phyloP scores from a whole-genome alignment of 352 stramenopile species.

The Phytophthora boehmeriae region DNA sequence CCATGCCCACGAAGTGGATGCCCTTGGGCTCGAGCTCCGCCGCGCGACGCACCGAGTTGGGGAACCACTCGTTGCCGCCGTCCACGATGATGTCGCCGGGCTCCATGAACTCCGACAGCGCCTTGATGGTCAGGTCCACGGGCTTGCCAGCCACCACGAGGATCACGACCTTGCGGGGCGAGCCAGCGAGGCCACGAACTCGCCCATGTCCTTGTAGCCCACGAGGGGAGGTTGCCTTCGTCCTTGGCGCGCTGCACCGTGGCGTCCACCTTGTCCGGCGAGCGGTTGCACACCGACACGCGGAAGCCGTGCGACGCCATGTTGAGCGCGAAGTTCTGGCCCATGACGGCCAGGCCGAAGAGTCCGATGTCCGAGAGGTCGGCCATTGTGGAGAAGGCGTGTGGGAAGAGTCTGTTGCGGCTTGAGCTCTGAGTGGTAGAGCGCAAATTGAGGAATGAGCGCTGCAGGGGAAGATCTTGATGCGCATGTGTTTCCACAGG shows the following conservation, averaged over 20 bases:
- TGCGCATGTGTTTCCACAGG: constrained; percentile 7
- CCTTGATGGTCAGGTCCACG: constrained; percentile 92
- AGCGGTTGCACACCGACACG: constrained; percentile 97
- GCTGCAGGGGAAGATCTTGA: constrained; percentile 13
- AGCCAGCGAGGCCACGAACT: constrained; percentile 92
- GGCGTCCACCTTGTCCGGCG: constrained; percentile 95
- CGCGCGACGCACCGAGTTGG: constrained; percentile 95
- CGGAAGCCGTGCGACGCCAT: constrained; percentile 98
- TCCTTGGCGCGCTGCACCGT: constrained; percentile 94
- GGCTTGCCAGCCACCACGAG: constrained; percentile 98
- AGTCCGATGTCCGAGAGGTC: constrained; percentile 87
- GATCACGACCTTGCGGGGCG: constrained; percentile 98
- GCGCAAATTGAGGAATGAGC: constrained; percentile 39
- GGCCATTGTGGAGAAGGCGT: constrained; percentile 42
- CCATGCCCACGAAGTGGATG: constrained; percentile 98
- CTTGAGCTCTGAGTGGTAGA: constrained; percentile 12
- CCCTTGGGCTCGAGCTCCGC: constrained; percentile 94
- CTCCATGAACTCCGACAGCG: constrained; percentile 89
- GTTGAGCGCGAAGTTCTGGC: constrained; percentile 99
- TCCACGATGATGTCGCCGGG: constrained; percentile 98
- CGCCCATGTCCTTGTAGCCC: constrained; percentile 91
- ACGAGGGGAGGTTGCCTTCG: constrained; percentile 96
- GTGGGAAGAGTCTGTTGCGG: constrained; percentile 2
- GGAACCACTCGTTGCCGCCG: constrained; percentile 99
- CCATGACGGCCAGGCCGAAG: constrained; percentile 95